Evolutionary conservation across 305 asterid genomes (phyloP).

Genomic region (Fraxinus dipetala): DNA sequence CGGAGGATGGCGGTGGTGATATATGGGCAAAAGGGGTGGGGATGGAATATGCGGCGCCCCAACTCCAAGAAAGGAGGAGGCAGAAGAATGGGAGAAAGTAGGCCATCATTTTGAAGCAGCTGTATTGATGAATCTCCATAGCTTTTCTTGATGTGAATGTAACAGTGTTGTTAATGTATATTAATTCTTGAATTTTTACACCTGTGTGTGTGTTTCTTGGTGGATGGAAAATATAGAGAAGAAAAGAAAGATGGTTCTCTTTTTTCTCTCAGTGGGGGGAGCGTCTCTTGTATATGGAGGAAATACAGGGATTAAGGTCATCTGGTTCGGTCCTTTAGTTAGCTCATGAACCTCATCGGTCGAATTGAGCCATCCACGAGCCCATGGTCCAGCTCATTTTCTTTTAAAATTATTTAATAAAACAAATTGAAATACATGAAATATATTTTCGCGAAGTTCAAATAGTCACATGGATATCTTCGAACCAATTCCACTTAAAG

Average conservation of each 20-base stretch:
- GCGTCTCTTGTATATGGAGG: slow-evolving; percentile 9
- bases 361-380: not conserved
- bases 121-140: slow-evolving; percentile 35
- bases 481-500: not conserved
- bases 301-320: not conserved
- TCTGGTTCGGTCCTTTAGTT: not conserved
- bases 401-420: too few species aligned
- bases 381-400: not conserved
- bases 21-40: slow-evolving; percentile 14
- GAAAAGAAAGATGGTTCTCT: not conserved
- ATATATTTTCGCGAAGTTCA: not conserved
- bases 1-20: slow-evolving; percentile 39
- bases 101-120: slow-evolving; percentile 32
- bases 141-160: not conserved
- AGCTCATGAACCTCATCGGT: not conserved
- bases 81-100: slow-evolving; percentile 32
- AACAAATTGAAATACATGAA: not conserved
- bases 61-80: slow-evolving; percentile 39
- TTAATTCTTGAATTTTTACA: not conserved
- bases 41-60: slow-evolving; percentile 28
- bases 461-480: not conserved
- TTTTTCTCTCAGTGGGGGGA: not conserved
- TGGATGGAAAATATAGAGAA: not conserved
- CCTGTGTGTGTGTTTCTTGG: slow-evolving; percentile 1
- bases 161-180: not conserved